These are phyloP conservation scores for Gastrolobium villosum DNA, from an alignment of 306 rosid species.

Conservation along the genomic window DNA sequence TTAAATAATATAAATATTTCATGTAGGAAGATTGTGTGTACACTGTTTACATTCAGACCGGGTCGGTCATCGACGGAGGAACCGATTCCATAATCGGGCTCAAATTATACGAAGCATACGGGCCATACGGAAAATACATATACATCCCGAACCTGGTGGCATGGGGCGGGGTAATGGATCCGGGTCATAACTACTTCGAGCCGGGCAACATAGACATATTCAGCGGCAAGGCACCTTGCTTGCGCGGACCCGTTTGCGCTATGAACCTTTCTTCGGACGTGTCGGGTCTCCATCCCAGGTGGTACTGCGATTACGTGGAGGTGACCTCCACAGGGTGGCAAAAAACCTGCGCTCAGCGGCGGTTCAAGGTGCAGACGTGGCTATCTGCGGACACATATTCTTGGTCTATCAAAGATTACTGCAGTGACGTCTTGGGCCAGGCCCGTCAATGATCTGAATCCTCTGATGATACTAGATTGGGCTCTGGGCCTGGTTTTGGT, in stretches of 20 bases:
- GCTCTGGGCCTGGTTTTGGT: background rate
- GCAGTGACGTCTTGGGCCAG: conserved; percentile 20
- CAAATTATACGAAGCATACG: conserved; percentile 46
- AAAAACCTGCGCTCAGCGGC: conserved; percentile 55
- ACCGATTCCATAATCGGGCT: conserved; percentile 65
- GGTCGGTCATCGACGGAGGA: conserved; percentile 74
- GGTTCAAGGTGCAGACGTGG: conserved; percentile 83
- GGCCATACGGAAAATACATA: conserved; percentile 48
- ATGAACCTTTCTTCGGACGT: conserved; percentile 83
- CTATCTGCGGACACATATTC: conserved; percentile 70
- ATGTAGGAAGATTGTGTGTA: conserved; percentile 77
- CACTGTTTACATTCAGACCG: conserved; percentile 67
- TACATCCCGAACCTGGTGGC: conserved; percentile 56
- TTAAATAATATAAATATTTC: background rate
- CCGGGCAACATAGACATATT: conserved; percentile 89
- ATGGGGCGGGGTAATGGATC: conserved; percentile 87
- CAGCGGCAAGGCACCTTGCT: conserved; percentile 80
- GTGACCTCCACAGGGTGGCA: conserved; percentile 77
- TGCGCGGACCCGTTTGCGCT: conserved; percentile 62
- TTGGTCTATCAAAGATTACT: conserved; percentile 51
- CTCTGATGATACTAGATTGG: background rate
- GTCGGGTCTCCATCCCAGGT: conserved; percentile 73
- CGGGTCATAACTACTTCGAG: conserved; percentile 73
- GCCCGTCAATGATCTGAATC: background rate
- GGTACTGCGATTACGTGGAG: conserved; percentile 90